Evolutionary conservation across 2,329 filamentous ascomycete species (phyloP).

Genomic region (Fusarium buxicola): DNA sequence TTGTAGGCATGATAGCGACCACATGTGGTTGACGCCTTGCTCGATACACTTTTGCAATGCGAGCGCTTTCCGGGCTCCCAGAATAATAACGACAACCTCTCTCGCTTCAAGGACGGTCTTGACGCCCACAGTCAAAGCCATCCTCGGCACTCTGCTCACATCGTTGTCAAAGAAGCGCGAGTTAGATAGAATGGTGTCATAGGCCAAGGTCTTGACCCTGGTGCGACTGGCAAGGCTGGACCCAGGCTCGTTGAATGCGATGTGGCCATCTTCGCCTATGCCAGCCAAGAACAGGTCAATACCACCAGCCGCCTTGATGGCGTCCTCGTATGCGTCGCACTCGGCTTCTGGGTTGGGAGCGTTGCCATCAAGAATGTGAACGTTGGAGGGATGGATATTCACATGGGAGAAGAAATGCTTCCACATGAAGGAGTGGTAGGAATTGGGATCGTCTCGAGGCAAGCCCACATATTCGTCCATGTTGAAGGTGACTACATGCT

Average conservation of each 20-base stretch:
- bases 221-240: conserved; percentile 82
- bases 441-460: conserved; percentile 84
- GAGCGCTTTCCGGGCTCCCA: conserved; percentile 82
- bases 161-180: conserved; percentile 86
- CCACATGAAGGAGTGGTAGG: conserved; percentile 95
- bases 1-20: conserved; percentile 85
- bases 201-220: conserved; percentile 86
- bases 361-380: conserved; percentile 87
- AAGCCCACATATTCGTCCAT: conserved; percentile 94
- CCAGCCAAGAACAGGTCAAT: conserved; percentile 89
- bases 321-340: conserved; percentile 82
- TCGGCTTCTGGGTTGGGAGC: conserved; percentile 79
- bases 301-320: conserved; percentile 78
- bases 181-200: conserved; percentile 88
- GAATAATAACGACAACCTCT: conserved; percentile 85
- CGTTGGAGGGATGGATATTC: conserved; percentile 83
- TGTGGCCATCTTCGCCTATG: conserved; percentile 87
- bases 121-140: conserved; percentile 87
- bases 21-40: conserved; percentile 88
- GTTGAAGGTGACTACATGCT: conserved; percentile 91
- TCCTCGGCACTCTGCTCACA: conserved; percentile 78
- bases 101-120: conserved; percentile 84
- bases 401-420: conserved; percentile 90
- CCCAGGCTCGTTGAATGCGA: conserved; percentile 91
- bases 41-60: conserved; percentile 85